Conservation (phyloP, 2,329 filamentous ascomycete genomes). For the Didymella segeticola region DNA sequence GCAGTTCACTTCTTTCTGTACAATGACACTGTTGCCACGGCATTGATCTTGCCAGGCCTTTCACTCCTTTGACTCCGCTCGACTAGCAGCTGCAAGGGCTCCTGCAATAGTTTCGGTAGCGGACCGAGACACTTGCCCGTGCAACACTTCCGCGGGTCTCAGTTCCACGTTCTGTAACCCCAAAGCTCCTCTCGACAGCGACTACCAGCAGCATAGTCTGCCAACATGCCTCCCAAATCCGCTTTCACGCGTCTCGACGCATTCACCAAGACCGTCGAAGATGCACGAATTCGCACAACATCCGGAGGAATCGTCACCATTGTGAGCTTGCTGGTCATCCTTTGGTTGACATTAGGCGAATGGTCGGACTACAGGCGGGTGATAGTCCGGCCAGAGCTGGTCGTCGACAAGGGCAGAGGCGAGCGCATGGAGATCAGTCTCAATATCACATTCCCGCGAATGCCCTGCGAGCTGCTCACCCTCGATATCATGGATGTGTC, state of each 20-base stretch:
- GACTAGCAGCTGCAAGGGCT: conserved; percentile 19
- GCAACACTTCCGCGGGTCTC: conserved; percentile 21
- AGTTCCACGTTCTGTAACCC: conserved; percentile 14
- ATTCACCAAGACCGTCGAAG: conserved; percentile 99
- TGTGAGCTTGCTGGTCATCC: conserved; percentile 82
- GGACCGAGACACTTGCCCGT: conserved; percentile 18
- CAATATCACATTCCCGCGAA: conserved; percentile 92
- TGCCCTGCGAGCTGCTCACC: conserved; percentile 94
- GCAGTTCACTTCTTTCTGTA: conserved; percentile 29
- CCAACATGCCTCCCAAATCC: conserved; percentile 82
- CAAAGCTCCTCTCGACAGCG: conserved; percentile 1
- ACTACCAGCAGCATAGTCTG: conserved; percentile 17
- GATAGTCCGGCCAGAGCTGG: conserved; percentile 85
- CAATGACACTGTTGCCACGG: conserved; percentile 31
- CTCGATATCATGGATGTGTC: conserved; percentile 99
- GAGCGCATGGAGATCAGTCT: conserved; percentile 99
- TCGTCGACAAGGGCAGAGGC: conserved; percentile 96
- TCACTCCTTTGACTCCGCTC: conserved; percentile 25
- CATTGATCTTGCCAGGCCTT: conserved; percentile 29
- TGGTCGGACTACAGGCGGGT: conserved; percentile 92
- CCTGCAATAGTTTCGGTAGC: conserved; percentile 17
- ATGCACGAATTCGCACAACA: conserved; percentile 93
- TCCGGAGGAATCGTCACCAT: conserved; percentile 96
- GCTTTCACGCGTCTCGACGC: conserved; percentile 96
- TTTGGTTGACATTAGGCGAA: conserved; percentile 92